Evolutionary conservation across 108 stramenopile species (phyloP).

Genomic region (Cyclostephanos invisitatus): DNA sequence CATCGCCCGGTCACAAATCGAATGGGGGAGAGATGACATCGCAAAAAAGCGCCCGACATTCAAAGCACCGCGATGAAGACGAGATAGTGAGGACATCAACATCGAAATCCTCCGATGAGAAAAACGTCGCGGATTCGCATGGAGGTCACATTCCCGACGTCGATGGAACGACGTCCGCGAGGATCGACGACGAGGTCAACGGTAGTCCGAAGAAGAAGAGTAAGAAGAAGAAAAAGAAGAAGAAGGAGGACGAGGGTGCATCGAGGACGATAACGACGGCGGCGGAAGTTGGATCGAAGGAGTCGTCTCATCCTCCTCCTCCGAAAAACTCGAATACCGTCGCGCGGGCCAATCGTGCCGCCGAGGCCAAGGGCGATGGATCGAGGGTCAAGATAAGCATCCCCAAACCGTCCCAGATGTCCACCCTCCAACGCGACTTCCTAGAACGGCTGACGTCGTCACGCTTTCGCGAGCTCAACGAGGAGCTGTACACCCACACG

Average conservation of each 20-base stretch:
- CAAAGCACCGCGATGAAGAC: not conserved
- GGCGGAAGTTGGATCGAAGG: not conserved
- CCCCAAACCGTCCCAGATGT: conserved; percentile 36
- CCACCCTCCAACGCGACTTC: conserved; percentile 64
- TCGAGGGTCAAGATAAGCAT: conserved; percentile 26
- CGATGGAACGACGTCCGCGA: not conserved
- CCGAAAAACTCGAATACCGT: no score
- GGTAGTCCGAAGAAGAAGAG: not conserved
- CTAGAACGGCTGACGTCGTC: conserved; percentile 86
- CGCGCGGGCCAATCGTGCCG: not conserved
- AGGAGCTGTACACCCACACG: conserved; percentile 92
- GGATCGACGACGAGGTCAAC: not conserved
- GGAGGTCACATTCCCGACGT: not conserved
- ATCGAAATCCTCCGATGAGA: not conserved
- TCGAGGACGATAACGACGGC: not conserved
- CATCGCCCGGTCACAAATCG: not conserved
- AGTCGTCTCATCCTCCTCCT: no score
- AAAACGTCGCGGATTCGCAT: not conserved
- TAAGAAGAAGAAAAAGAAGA: conserved; percentile 4
- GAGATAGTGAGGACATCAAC: not conserved
- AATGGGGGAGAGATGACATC: not conserved
- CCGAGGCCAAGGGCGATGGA: not conserved
- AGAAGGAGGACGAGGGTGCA: not conserved
- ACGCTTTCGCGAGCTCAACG: conserved; percentile 97
- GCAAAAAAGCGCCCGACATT: not conserved